A percentile compares a stretch with the other conserved stretches of the same genome.
Evolutionary conservation across 73 alveolate species (phyloP).

Genomic region (Blepharisma stoltei): DNA sequence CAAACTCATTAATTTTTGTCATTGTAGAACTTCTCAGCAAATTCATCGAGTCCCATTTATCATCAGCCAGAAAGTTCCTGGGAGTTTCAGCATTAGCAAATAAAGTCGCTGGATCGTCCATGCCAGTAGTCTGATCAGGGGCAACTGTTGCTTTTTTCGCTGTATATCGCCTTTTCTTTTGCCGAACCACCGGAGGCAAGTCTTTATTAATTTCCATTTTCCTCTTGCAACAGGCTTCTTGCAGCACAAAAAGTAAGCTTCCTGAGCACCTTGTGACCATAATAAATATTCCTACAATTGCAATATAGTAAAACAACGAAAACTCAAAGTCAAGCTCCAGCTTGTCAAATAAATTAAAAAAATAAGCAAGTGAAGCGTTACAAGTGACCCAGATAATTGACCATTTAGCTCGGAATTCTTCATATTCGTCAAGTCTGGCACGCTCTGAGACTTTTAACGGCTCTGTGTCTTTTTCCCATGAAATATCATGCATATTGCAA

Average conservation of each 20-base stretch:
- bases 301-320: neutral
- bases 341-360: neutral
- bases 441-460: neutral
- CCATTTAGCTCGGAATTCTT: constrained; percentile 1
- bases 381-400: neutral
- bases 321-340: no score
- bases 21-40: no score
- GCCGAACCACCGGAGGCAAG: no score
- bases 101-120: no score
- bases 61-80: no score
- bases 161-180: no score
- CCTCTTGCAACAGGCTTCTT: constrained; percentile 23
- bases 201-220: no score
- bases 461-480: constrained; percentile 32
- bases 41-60: no score
- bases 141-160: no score
- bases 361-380: constrained; percentile 15
- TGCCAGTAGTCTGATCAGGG: no score
- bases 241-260: neutral
- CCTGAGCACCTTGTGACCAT: neutral
- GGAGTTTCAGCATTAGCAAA: no score
- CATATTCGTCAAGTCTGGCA: neutral
- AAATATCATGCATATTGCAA: constrained; percentile 28
- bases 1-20: no score
- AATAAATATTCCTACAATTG: neutral